Conservation (phyloP, 148 eudicot species). For the Simmondsia chinensis region DNA sequence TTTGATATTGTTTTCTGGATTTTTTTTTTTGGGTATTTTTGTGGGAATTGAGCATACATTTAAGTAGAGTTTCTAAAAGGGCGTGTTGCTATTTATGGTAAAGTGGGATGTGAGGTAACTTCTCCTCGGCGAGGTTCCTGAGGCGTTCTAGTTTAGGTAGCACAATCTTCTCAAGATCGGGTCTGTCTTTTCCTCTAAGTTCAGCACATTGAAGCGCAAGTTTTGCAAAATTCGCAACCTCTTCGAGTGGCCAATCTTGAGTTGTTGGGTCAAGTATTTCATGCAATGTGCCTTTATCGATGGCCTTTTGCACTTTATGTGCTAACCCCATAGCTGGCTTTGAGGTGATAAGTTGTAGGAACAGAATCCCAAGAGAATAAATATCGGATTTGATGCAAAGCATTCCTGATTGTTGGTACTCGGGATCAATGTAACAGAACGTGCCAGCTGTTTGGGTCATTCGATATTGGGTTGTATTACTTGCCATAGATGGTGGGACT, state of each 20-base stretch:
- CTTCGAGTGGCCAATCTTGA: constrained; percentile 1
- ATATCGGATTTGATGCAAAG: constrained; percentile 4
- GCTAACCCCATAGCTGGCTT: constrained; percentile 4
- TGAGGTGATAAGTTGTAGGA: constrained; percentile 1
- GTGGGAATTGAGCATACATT: too few species aligned
- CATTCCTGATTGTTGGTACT: constrained; percentile 5
- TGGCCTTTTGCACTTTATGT: constrained; percentile 3
- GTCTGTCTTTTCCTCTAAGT: constrained; percentile 2
- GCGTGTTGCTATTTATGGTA: too few species aligned
- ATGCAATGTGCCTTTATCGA: not conserved
- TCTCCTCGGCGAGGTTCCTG: constrained; percentile 1
- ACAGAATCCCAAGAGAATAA: constrained; percentile 2
- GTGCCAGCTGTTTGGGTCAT: constrained; percentile 3
- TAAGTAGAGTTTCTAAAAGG: too few species aligned
- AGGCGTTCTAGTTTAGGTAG: constrained; percentile 1
- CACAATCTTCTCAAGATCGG: not conserved
- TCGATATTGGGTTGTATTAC: constrained; percentile 2
- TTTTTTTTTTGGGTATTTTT: too few species aligned
- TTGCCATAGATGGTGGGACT: constrained; percentile 1
- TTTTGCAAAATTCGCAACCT: not conserved
- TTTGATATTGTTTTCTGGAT: too few species aligned
- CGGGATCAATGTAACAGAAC: constrained; percentile 5
- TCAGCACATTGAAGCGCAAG: constrained; percentile 2
- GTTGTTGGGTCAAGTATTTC: not conserved
- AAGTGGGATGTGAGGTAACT: too few species aligned